These are phyloP conservation scores for Kluyveromyces marxianus DNA, from an alignment of 1,139 yeast genomes.

Conservation along the genomic window DNA sequence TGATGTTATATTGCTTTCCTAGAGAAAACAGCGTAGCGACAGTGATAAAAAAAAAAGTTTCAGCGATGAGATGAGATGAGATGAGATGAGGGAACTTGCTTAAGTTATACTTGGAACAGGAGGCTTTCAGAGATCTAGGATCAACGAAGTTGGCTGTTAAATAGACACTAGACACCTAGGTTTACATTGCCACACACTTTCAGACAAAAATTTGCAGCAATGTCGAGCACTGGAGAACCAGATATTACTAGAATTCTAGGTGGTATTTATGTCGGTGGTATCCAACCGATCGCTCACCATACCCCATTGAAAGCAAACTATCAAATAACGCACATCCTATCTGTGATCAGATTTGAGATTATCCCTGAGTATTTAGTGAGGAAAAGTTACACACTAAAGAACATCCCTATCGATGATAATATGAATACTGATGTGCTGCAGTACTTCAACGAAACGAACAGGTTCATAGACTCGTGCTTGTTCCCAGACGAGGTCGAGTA, in stretches of 20 bases:
- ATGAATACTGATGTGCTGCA: constrained; percentile 55
- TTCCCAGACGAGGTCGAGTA: constrained; percentile 34
- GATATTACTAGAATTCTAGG: constrained; percentile 47
- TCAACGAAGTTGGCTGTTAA: too few species aligned
- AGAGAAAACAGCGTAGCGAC: neutral
- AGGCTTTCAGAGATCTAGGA: too few species aligned
- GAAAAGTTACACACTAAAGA: constrained; percentile 46
- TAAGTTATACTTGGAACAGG: too few species aligned
- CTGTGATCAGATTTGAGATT: constrained; percentile 58
- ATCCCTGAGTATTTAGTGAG: constrained; percentile 41
- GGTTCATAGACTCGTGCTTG: constrained; percentile 61
- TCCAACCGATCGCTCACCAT: constrained; percentile 43
- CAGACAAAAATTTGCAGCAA: constrained; percentile 9
- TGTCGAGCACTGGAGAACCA: constrained; percentile 25
- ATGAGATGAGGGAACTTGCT: neutral
- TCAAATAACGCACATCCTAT: constrained; percentile 61
- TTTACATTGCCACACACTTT: neutral
- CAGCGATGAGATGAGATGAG: constrained; percentile 5
- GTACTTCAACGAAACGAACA: constrained; percentile 50
- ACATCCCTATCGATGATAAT: constrained; percentile 63
- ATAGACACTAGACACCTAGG: too few species aligned
- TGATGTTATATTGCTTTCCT: too few species aligned
- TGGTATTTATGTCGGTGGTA: constrained; percentile 54
- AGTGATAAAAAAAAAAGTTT: neutral
- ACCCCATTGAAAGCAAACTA: constrained; percentile 38